Evolutionary conservation across 495 filamentous ascomycete species (phyloP).

Genomic region (Aspergillus heteromorphus): DNA sequence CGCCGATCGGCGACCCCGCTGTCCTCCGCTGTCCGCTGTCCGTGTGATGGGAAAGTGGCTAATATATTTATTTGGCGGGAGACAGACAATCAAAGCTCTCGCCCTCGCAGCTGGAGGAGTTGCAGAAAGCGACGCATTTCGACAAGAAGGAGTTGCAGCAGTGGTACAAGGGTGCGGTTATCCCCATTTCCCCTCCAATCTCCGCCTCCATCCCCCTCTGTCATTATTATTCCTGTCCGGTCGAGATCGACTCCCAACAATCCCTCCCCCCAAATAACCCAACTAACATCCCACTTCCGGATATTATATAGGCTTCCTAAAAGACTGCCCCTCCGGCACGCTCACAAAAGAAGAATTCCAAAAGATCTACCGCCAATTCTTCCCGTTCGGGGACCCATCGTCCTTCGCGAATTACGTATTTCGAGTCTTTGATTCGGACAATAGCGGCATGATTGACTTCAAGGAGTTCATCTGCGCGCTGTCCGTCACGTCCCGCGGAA

Average conservation of each 20-base stretch:
- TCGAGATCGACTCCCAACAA: too few relatives aligned
- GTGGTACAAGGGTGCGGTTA: constrained; percentile 90
- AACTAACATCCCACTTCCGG: not conserved
- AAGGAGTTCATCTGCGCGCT: constrained; percentile 99
- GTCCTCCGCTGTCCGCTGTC: too few relatives aligned
- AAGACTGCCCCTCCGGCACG: constrained; percentile 95
- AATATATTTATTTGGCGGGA: too few relatives aligned
- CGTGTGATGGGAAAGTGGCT: too few relatives aligned
- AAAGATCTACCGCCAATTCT: constrained; percentile 99
- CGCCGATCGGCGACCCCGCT: too few relatives aligned
- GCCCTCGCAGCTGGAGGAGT: constrained; percentile 86
- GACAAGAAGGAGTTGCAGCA: constrained; percentile 99
- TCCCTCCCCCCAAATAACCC: not conserved
- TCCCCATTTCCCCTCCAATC: not conserved
- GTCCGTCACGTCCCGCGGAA: constrained; percentile 91
- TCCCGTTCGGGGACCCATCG: constrained; percentile 94
- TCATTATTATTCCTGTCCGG: too few relatives aligned
- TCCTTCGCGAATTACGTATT: constrained; percentile 99
- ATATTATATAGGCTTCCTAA: constrained; percentile 85
- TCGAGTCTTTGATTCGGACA: constrained; percentile 97
- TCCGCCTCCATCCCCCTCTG: too few relatives aligned
- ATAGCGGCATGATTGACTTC: constrained; percentile 96
- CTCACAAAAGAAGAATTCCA: constrained; percentile 98
- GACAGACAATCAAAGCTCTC: constrained; percentile 96
- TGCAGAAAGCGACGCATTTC: constrained; percentile 95